Percentiles rank a stretch among this genome's conserved stretches.
phyloP scores from a whole-genome alignment of 2,329 filamentous ascomycete species.

The Fusarium miscanthi region DNA sequence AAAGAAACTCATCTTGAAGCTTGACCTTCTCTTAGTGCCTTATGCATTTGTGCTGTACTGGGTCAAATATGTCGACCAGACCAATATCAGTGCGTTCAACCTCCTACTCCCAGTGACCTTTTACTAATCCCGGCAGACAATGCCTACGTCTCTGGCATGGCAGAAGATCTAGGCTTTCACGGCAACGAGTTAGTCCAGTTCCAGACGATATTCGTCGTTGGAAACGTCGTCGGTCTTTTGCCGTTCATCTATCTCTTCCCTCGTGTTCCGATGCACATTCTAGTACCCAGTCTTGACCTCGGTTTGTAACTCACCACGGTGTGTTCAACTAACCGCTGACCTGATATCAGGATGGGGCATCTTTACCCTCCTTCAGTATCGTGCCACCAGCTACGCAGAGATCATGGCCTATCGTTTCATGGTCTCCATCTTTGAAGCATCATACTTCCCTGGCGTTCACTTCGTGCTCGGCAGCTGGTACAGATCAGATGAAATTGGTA shows the following conservation, averaged over 20 bases:
- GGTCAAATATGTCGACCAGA: background rate
- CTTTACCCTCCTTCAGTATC: background rate
- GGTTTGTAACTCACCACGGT: rapidly evolving
- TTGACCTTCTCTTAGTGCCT: background rate
- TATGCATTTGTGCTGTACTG: background rate
- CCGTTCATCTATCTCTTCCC: background rate
- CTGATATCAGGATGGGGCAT: background rate
- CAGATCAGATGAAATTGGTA: background rate
- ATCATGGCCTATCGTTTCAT: background rate
- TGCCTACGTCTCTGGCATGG: background rate
- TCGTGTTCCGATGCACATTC: background rate
- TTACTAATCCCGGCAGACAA: background rate
- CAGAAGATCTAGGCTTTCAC: background rate
- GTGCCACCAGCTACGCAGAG: background rate
- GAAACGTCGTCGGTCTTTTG: background rate
- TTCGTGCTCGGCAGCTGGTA: background rate
- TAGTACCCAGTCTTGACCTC: background rate
- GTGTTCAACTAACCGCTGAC: background rate
- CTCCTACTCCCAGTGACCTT: rapidly evolving
- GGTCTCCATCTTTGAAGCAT: background rate
- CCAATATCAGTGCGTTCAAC: background rate
- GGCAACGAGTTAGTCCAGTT: background rate
- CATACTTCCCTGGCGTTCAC: background rate
- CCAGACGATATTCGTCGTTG: background rate
- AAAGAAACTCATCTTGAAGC: background rate